phyloP scores from a whole-genome alignment of 1,284 basidiomycete species.

The Ustilago trichophora region DNA sequence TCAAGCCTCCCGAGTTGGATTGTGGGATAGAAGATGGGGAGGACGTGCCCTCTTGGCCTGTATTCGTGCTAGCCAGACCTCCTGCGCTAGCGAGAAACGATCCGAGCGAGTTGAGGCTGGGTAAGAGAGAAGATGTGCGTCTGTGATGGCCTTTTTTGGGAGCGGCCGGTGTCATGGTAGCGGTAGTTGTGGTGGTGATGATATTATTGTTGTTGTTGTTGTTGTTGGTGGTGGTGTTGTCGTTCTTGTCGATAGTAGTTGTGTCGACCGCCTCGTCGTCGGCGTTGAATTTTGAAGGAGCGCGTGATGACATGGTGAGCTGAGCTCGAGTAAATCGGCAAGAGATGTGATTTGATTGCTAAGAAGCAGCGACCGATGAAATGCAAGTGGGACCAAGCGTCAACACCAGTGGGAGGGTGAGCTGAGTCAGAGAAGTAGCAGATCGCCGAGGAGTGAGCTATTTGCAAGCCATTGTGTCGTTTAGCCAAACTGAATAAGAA shows the following conservation, averaged over 20 bases:
- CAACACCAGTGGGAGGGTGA: no score
- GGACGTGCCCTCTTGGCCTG: not conserved
- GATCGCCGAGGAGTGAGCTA: no score
- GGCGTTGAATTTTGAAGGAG: not conserved
- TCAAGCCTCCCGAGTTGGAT: constrained; percentile 3
- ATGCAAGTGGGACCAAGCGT: no score
- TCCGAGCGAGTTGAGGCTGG: constrained; percentile 36
- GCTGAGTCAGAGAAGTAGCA: no score
- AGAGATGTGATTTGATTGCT: no score
- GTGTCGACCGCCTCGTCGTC: not conserved
- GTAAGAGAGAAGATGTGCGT: constrained; percentile 31
- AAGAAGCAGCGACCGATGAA: no score
- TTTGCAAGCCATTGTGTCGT: no score
- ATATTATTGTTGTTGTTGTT: not conserved
- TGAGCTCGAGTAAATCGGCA: no score
- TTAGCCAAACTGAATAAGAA: no score
- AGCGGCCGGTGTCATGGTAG: not conserved
- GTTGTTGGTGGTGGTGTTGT: not conserved
- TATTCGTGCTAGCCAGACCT: not conserved
- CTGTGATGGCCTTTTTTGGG: constrained; percentile 10
- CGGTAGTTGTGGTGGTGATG: not conserved
- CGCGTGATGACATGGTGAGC: not conserved
- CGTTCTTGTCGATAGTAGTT: not conserved
- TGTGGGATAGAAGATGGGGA: not conserved
- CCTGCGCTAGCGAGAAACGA: constrained; percentile 29